phyloP scores from a whole-genome alignment of 1,284 basidiomycete species.

The Ustilago curta region DNA sequence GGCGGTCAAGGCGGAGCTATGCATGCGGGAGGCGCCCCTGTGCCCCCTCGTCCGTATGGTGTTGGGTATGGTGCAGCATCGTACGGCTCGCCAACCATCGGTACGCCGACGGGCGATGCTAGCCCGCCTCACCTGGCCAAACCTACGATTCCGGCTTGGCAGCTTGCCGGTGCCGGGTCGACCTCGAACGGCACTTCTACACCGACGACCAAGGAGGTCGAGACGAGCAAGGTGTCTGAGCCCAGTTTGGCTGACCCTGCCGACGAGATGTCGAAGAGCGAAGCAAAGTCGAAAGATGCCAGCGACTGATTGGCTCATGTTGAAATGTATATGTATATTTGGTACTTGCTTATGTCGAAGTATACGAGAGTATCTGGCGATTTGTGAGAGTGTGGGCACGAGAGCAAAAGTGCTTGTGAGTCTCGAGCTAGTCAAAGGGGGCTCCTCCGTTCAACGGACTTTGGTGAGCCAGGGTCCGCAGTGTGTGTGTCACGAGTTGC shows the following conservation, averaged over 20 bases:
- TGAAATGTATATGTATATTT: background rate
- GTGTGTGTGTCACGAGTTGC: background rate
- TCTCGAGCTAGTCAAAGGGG: background rate
- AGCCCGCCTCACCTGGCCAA: slow-evolving; percentile 55
- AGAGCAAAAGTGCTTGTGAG: background rate
- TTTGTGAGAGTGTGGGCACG: background rate
- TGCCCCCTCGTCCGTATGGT: slow-evolving; percentile 32
- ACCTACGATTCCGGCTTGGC: slow-evolving; percentile 67
- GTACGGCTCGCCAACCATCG: slow-evolving; percentile 46
- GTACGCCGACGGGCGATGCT: slow-evolving; percentile 41
- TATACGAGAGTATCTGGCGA: background rate
- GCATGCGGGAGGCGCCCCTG: slow-evolving; percentile 16
- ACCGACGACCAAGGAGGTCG: slow-evolving; percentile 17
- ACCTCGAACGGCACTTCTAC: slow-evolving; percentile 11
- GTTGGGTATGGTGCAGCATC: slow-evolving; percentile 32
- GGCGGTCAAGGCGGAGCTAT: slow-evolving; percentile 64
- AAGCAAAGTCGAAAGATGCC: slow-evolving; percentile 30
- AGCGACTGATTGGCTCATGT: slow-evolving; percentile 17
- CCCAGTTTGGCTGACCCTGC: slow-evolving; percentile 35
- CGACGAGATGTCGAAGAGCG: slow-evolving; percentile 48
- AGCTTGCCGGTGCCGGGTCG: slow-evolving; percentile 55
- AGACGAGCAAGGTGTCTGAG: slow-evolving; percentile 26
- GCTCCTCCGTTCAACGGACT: too few species aligned
- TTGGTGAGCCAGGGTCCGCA: too few species aligned
- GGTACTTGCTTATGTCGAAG: background rate